Evolutionary conservation across 768 basidiomycete genomes (phyloP).

Genomic region (Tephrocybe sp.): DNA sequence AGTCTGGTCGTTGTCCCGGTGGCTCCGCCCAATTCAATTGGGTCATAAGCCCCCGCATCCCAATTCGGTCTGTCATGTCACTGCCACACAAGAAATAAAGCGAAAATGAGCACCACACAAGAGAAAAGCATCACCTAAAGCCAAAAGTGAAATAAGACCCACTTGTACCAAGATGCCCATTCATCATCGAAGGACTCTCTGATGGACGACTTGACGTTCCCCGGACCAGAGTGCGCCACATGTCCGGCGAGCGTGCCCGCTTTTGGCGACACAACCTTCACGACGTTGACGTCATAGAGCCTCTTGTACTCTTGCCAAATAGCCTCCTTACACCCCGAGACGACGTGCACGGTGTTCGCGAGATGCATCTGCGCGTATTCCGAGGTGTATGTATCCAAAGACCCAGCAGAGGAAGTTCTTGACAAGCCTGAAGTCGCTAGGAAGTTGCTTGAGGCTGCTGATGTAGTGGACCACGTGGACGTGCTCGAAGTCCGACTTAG

Average conservation of each 20-base stretch:
- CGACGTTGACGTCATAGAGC: slow-evolving; percentile 33
- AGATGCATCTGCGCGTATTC: slow-evolving; percentile 66
- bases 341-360: slow-evolving; percentile 53
- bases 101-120: slow-evolving; percentile 11
- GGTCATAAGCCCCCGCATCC: slow-evolving; percentile 51
- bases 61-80: slow-evolving; percentile 75
- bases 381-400: slow-evolving; percentile 13
- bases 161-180: slow-evolving; percentile 76
- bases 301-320: slow-evolving; percentile 65
- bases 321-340: slow-evolving; percentile 66
- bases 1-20: slow-evolving; percentile 46
- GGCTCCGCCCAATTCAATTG: slow-evolving; percentile 55
- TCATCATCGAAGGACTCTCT: slow-evolving; percentile 64
- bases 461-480: slow-evolving; percentile 1
- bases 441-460: not conserved
- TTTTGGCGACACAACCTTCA: slow-evolving; percentile 10
- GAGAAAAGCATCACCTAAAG: not conserved
- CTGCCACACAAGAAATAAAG: slow-evolving; percentile 31
- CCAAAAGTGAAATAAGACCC: slow-evolving; percentile 23
- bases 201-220: slow-evolving; percentile 22
- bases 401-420: slow-evolving; percentile 1
- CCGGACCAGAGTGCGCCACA: slow-evolving; percentile 3
- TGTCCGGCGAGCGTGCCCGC: slow-evolving; percentile 2
- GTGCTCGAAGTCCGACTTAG: not conserved
- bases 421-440: not conserved